Conservation (phyloP, 139 green algal species). For the Coelastrella sp. region DNA sequence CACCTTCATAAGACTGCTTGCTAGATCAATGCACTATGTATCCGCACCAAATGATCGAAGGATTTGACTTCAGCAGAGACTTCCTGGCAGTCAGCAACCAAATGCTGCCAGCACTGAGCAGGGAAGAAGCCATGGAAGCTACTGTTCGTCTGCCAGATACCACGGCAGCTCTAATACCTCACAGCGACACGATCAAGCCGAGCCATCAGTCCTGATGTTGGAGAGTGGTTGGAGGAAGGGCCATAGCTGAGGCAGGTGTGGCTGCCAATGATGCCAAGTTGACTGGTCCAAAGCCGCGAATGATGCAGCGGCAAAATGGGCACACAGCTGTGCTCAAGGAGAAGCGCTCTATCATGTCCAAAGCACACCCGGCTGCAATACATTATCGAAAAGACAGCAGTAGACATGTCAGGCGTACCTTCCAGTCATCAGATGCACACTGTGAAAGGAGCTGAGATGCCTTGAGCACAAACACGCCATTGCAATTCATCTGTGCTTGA, state of each 20-base stretch:
- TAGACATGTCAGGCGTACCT: neutral
- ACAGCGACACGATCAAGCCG: too few species aligned
- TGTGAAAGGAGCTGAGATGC: neutral
- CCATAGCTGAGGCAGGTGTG: neutral
- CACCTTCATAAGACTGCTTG: too few species aligned
- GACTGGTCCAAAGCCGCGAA: constrained; percentile 30
- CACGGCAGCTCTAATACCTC: too few species aligned
- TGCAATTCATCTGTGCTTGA: too few species aligned
- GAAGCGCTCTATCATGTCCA: constrained; percentile 48
- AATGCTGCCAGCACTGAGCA: too few species aligned
- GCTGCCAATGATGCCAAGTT: constrained; percentile 21
- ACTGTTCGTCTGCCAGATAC: neutral
- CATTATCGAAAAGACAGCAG: neutral
- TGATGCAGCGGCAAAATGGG: constrained; percentile 46
- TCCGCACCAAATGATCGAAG: neutral
- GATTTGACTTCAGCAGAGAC: too few species aligned
- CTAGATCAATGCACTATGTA: neutral
- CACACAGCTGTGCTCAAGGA: constrained; percentile 38
- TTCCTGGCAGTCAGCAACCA: too few species aligned
- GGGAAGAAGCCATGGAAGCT: too few species aligned
- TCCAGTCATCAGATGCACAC: neutral
- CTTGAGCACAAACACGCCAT: too few species aligned
- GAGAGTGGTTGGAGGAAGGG: neutral
- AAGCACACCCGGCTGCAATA: constrained; percentile 20
- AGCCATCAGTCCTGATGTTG: neutral